These are phyloP conservation scores for Parmelia sp. DNA, from an alignment of 495 filamentous ascomycete genomes.

Conservation along the genomic window DNA sequence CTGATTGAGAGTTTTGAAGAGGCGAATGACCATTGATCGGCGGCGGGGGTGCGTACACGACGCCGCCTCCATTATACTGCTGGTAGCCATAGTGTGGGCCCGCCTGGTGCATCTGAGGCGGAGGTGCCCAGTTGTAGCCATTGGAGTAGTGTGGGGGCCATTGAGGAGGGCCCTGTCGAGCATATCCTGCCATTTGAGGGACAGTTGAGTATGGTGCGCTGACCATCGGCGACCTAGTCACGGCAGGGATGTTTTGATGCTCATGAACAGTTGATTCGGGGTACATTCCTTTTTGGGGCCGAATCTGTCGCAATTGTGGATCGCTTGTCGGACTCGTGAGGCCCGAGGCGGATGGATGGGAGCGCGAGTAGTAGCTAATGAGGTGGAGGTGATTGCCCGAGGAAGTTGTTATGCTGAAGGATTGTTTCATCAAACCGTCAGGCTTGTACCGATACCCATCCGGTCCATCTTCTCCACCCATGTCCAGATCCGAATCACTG, in stretches of 20 bases:
- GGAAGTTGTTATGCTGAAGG: conserved; percentile 95
- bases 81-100: conserved; percentile 23
- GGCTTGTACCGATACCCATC: conserved; percentile 97
- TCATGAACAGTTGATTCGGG: conserved; percentile 95
- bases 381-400: conserved; percentile 86
- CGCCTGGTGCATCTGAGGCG: conserved; percentile 16
- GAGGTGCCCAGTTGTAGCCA: conserved; percentile 53
- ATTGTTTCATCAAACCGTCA: conserved; percentile 97
- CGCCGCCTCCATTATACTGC: conserved; percentile 15
- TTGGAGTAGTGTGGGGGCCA: conserved; percentile 39
- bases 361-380: conserved; percentile 91
- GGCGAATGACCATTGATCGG: conserved; percentile 26
- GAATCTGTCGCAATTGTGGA: conserved; percentile 71
- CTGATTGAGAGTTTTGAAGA: conserved; percentile 21
- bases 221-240: conserved; percentile 57
- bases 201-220: conserved; percentile 47
- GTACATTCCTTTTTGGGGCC: conserved; percentile 86
- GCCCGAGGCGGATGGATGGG: conserved; percentile 56
- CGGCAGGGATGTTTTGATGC: conserved; percentile 58
- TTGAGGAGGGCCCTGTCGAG: conserved; percentile 41
- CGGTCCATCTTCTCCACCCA: conserved; percentile 71
- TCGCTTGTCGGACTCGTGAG: conserved; percentile 76
- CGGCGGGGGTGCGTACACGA: conserved; percentile 14
- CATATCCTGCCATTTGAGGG: conserved; percentile 46
- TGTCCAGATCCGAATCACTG: conserved; percentile 70